Base-by-base conservation (phyloP, 352 stramenopile genomes). In the Phytophthora foliorum region DNA sequence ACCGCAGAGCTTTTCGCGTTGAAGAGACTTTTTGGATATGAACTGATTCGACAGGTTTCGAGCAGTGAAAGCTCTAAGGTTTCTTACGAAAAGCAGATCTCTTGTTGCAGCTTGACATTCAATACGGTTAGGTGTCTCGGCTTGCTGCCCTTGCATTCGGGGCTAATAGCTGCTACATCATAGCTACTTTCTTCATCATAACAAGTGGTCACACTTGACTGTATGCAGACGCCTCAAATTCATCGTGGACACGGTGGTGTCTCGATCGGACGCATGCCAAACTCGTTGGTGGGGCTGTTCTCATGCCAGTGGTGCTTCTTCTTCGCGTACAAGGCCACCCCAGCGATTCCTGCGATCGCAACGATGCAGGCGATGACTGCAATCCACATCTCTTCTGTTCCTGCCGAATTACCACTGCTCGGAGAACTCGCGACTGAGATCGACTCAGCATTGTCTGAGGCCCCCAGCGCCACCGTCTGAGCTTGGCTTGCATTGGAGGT, bases 251-350 rank as follows among this genome's bases (percentile, higher is more conserved):
- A 66, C 16, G 61, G 66, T 19, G 66, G 67, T 16, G 67, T 74
- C 54, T 57, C 53, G 31, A 74, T 74, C 29, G 67, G 14, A 31
- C 66, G 67, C 67, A 74, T 62, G 9, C 32, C 34, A 41, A 46
- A 70, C 19, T 74, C 67, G 22, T 63, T 39, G 24, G 17, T 39
- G 29, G 54, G 60, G 45, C 66, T 45, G n/a, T 41, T 31, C 29
- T 57, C 16, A 9, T 19, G 61, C 9, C 10, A 38, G 38, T 22
- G 67, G 49, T 46, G 62, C n/a, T 17, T 57, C 48, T 72, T 72
- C 32, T 45, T 36, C 19, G 56, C 68, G 45, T 75, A 75, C 31
- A 69, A 24, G 3, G 62, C 68, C 32, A 58, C 67, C 10, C 62
- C 68, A 6, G 24, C 50, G 36, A 75, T 60, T 14, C 24, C 67